Conservation (phyloP, 176 grass and related monocot species). For the Ampelocalamus luodianensis region DNA sequence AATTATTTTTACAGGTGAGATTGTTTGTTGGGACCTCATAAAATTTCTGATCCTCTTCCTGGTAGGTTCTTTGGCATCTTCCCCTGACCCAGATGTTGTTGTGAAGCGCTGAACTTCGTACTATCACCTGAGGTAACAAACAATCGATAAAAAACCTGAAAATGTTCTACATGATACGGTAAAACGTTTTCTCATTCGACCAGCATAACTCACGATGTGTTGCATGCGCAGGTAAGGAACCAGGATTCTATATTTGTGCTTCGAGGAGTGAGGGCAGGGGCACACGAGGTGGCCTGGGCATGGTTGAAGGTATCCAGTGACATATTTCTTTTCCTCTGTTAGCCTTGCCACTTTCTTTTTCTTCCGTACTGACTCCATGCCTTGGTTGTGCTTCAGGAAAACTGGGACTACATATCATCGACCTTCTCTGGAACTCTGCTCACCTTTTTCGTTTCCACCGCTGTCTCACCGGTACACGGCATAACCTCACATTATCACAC, state of each 20-base stretch:
- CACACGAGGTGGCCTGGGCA: conserved; percentile 77
- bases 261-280: conserved; percentile 61
- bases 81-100: conserved; percentile 73
- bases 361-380: conserved; percentile 22
- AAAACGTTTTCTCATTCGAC: conserved; percentile 28
- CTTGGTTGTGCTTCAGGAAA: conserved; percentile 61
- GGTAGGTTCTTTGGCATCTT: conserved; percentile 80
- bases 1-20: not conserved
- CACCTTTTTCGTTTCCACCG: conserved; percentile 60
- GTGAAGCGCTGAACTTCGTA: conserved; percentile 72
- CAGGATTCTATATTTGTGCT: conserved; percentile 79
- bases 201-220: conserved; percentile 35
- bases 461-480: conserved; percentile 59
- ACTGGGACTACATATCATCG: conserved; percentile 82
- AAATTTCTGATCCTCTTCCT: conserved; percentile 4
- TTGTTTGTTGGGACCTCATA: conserved; percentile 19
- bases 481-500: not conserved
- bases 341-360: conserved; percentile 2
- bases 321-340: conserved; percentile 1
- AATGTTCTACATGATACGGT: not conserved
- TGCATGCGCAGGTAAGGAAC: conserved; percentile 71
- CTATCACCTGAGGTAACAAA: conserved; percentile 71
- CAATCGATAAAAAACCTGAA: not conserved
- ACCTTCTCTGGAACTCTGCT: conserved; percentile 82
- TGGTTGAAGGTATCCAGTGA: conserved; percentile 84